Evolutionary conservation across 2,329 filamentous ascomycete species (phyloP).

Genomic region (Didymella sp.): DNA sequence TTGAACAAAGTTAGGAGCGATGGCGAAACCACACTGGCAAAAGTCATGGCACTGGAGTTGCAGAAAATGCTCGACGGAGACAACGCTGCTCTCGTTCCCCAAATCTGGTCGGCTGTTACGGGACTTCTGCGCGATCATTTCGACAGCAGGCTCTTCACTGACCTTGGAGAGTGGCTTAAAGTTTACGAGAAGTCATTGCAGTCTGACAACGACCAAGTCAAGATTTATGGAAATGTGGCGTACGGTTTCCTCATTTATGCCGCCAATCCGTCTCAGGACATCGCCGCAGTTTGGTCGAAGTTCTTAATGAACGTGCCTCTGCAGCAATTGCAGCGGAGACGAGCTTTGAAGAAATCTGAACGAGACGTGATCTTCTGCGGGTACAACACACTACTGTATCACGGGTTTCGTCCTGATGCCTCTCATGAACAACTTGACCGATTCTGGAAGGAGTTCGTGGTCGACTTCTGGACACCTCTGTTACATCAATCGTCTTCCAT

Average conservation of each 20-base stretch:
- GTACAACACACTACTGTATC: constrained; percentile 65
- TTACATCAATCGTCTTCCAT: constrained; percentile 29
- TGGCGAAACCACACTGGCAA: constrained; percentile 53
- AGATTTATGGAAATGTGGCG: constrained; percentile 78
- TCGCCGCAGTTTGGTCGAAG: constrained; percentile 53
- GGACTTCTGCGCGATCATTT: constrained; percentile 72
- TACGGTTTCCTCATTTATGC: constrained; percentile 87
- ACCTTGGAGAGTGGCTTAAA: constrained; percentile 75
- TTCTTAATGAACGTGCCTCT: constrained; percentile 40
- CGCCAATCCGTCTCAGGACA: constrained; percentile 68
- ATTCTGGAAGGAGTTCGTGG: constrained; percentile 80
- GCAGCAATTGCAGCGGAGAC: constrained; percentile 45
- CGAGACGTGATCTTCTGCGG: constrained; percentile 69
- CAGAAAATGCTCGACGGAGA: constrained; percentile 64
- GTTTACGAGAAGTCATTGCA: constrained; percentile 87
- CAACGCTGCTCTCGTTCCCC: constrained; percentile 72
- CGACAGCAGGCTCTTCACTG: constrained; percentile 71
- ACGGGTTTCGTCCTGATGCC: constrained; percentile 70
- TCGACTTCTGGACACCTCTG: constrained; percentile 62
- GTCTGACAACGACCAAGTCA: constrained; percentile 66
- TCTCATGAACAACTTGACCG: constrained; percentile 71
- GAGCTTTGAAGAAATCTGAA: constrained; percentile 71
- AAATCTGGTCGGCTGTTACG: constrained; percentile 86
- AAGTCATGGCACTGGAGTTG: constrained; percentile 72
- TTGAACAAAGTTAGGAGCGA: constrained; percentile 67